Evolutionary conservation across 2,329 filamentous ascomycete species (phyloP).

Genomic region (Apiospora aurea): DNA sequence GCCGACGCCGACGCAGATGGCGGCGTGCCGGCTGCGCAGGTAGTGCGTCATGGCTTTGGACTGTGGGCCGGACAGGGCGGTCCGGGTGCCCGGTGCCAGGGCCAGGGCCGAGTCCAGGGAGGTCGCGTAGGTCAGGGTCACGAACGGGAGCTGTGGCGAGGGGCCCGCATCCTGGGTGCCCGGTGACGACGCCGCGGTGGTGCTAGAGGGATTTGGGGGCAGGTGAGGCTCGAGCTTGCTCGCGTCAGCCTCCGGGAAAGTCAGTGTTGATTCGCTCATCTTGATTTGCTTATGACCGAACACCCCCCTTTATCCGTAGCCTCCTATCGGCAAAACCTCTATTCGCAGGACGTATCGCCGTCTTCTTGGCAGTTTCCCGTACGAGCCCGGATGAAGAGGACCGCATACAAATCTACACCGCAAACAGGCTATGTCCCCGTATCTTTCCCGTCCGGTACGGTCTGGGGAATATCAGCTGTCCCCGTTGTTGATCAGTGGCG

Average conservation of each 20-base stretch:
- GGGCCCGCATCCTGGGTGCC: neutral
- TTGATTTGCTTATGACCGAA: neutral
- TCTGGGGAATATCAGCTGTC: neutral
- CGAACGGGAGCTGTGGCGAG: constrained; percentile 32
- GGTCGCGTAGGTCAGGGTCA: constrained; percentile 89
- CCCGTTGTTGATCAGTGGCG: neutral
- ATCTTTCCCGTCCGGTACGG: neutral
- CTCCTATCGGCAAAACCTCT: neutral
- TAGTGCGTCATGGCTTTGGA: constrained; percentile 95
- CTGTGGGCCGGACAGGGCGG: constrained; percentile 79
- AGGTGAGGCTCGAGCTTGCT: constrained; percentile 42
- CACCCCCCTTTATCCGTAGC: neutral
- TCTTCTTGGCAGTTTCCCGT: neutral
- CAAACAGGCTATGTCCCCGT: neutral
- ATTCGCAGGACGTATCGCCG: neutral
- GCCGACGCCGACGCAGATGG: constrained; percentile 75
- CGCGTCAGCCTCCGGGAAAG: constrained; percentile 38
- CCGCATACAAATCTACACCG: neutral
- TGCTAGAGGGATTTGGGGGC: constrained; percentile 28
- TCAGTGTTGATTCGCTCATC: constrained; percentile 30
- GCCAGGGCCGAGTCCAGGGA: constrained; percentile 86
- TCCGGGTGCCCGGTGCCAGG: constrained; percentile 78
- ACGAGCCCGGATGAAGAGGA: neutral
- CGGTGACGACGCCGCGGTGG: neutral
- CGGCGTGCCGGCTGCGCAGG: constrained; percentile 80